A percentile compares a stretch with the other conserved stretches of the same genome.
These are phyloP conservation scores for Yarrowia keelungensis DNA, from an alignment of 805 yeast species.

Conservation along the genomic window DNA sequence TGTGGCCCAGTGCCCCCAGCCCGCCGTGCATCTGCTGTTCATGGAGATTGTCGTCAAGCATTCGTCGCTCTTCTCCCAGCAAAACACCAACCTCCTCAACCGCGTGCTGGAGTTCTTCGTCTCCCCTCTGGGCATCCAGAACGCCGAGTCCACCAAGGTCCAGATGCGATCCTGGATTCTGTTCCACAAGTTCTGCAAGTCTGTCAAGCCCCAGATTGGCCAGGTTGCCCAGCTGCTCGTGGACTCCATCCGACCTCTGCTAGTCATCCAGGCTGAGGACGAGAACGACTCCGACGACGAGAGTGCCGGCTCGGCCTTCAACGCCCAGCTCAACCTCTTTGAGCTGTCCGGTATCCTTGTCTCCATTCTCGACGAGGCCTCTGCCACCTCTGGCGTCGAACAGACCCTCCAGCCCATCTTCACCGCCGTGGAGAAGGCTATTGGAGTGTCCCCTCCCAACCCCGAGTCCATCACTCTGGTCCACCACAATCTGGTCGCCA, in stretches of 20 bases:
- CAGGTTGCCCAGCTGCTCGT: slow-evolving; percentile 62
- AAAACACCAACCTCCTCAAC: slow-evolving; percentile 56
- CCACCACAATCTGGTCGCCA: slow-evolving; percentile 85
- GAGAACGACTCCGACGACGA: slow-evolving; percentile 55
- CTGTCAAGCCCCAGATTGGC: slow-evolving; percentile 71
- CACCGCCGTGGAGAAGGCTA: slow-evolving; percentile 69
- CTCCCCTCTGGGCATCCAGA: slow-evolving; percentile 82
- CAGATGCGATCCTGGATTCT: slow-evolving; percentile 89
- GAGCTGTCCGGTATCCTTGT: slow-evolving; percentile 86
- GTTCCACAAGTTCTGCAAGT: slow-evolving; percentile 79
- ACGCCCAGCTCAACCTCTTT: slow-evolving; percentile 79
- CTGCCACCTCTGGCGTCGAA: slow-evolving; percentile 60
- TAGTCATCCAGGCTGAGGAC: slow-evolving; percentile 65
- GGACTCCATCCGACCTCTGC: slow-evolving; percentile 64
- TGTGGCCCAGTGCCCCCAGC: slow-evolving; percentile 64
- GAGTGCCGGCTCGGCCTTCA: slow-evolving; percentile 60
- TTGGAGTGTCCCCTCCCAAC: slow-evolving; percentile 49
- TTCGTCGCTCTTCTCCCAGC: slow-evolving; percentile 61
- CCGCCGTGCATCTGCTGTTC: slow-evolving; percentile 78
- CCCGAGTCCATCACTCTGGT: slow-evolving; percentile 52
- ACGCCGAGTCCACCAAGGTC: slow-evolving; percentile 67
- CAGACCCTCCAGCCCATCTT: slow-evolving; percentile 77
- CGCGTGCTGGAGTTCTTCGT: slow-evolving; percentile 79
- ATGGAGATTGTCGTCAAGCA: slow-evolving; percentile 88
- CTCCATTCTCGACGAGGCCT: slow-evolving; percentile 55